Evolutionary conservation across 768 basidiomycete species (phyloP), one percentile per base, ranked within the genome.

Genomic region (Lentinula sp.): DNA sequence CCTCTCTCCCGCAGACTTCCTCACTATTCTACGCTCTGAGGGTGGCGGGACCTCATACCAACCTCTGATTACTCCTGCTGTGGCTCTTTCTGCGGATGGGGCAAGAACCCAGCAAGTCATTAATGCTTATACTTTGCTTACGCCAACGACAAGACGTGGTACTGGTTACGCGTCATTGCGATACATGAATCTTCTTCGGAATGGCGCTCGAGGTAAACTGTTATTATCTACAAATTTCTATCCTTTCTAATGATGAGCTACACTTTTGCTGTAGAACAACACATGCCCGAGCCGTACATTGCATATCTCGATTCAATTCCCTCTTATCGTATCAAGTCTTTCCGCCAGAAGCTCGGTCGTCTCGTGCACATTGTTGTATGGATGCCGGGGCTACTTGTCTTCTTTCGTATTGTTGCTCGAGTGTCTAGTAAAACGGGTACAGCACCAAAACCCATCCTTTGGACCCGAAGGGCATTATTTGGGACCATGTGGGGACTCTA

Each of bases 111-210:
- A 43, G 13, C 56, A 62, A 51, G 37, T 49, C 7, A 20, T 62
- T 37, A 42, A 49, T 13, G 46, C 57, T 8, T 59, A 48, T 48
- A 59, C 61, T 10, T 45, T 62, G 2, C 28, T 46, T 18, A 62
- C 61, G 46, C 33, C 36, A 16, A 37, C 18, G 16, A 59, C 49
- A 3, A 48, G 61, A 28, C 28, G 13, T 2, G 45, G 43, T 18
- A 49, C 16, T 16, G 61, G 61, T 15, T 50, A 57, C 46, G 43
- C 61, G 9, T 62, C 61, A 13, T 56, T 48, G 15, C 61, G 61
- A 37, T 62, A 62, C 35, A 49, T 62, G 56, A 59, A 49, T 8
- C 61, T 62, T 36, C 56, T 62, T 33, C 57, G 61, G 12, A 59
- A 62, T n/a, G 61, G 61, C 13, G 61, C 61, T 4, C 28, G 61